Evolutionary conservation across 2,329 filamentous ascomycete genomes (phyloP), one percentile per base, ranked within the genome.

Genomic region (Ophiostoma populinum): DNA sequence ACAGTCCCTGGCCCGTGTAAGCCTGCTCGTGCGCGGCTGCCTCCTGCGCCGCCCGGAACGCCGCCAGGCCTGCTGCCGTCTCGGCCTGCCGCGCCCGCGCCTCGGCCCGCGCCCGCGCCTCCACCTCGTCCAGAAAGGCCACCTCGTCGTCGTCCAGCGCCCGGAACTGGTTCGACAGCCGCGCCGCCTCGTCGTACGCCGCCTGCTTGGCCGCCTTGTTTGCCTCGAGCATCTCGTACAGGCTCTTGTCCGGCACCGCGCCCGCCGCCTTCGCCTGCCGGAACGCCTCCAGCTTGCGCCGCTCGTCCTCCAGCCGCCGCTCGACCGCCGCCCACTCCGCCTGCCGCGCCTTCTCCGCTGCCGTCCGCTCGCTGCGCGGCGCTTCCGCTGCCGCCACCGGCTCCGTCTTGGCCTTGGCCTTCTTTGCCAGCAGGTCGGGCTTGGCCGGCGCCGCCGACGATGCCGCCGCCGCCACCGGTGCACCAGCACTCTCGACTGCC

Each of bases 191-290:
- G 52, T 85, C 80, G 52, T 85, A 83, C 7, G 75, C 79, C 15
- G 80, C 80, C 56, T 87, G 78, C 55, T 86, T 87, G 39, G 79
- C 78, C 43, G 75, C 80, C 70, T 86, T 87, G 55, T 90, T 90
- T 28, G 76, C 80, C 55, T 87, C 76, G 34, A 90, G 55, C 2
- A 80, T 65, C 28, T 86, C 81, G 50, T 67, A 90, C 19, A 90
- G 61, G 34, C 65, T 75, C 54, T 67, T 74, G 45, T 76, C 68
- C 22, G 57, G 60, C 13, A 60, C 55, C 24, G 42, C 41, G 29
- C 53, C 51, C 31, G 54, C 56, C 15, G 56, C 51, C 2, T 57
- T 59, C 1, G 53, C 49, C 11, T 17, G 25, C 13, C 57, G 53
- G 38, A 61, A 57, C 40, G 63, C 55, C 20, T 67, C 63, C 40